phyloP scores from a whole-genome alignment of 768 basidiomycete species.

The Auricularia sp. region DNA sequence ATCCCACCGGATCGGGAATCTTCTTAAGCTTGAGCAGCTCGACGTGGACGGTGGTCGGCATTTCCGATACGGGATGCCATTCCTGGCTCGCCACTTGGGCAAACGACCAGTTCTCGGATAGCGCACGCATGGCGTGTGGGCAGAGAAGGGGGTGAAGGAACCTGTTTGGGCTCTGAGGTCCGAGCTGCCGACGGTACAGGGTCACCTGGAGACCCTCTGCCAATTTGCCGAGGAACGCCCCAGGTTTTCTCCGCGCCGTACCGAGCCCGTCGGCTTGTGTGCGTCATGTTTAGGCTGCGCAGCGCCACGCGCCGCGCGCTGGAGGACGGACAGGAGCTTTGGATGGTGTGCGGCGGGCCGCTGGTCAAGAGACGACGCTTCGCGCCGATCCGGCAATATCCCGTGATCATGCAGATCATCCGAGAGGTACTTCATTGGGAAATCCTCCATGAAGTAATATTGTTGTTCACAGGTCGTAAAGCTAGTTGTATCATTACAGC shows the following conservation, averaged over 20 bases:
- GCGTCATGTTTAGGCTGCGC: neutral
- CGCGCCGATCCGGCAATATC: neutral
- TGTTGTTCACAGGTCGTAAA: neutral
- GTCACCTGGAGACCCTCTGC: neutral
- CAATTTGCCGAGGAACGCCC: neutral
- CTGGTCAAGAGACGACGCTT: neutral
- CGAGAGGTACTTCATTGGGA: neutral
- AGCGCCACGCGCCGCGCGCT: no score
- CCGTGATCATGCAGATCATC: neutral
- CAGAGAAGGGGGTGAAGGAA: no score
- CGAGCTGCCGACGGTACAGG: neutral
- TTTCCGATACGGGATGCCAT: conserved; percentile 51
- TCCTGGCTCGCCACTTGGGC: conserved; percentile 59
- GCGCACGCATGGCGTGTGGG: conserved; percentile 12
- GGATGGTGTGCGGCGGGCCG: no score
- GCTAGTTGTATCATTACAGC: neutral
- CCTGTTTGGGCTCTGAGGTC: no score
- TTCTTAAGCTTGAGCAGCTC: conserved; percentile 63
- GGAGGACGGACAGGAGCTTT: no score
- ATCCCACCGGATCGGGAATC: conserved; percentile 77
- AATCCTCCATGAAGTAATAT: neutral
- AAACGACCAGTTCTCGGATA: conserved; percentile 51
- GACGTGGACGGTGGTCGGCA: conserved; percentile 83
- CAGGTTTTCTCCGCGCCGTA: neutral
- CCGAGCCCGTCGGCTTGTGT: neutral